Evolutionary conservation across 208 protist genomes (phyloP).

Genomic region (Tritrichomonas musculus): DNA sequence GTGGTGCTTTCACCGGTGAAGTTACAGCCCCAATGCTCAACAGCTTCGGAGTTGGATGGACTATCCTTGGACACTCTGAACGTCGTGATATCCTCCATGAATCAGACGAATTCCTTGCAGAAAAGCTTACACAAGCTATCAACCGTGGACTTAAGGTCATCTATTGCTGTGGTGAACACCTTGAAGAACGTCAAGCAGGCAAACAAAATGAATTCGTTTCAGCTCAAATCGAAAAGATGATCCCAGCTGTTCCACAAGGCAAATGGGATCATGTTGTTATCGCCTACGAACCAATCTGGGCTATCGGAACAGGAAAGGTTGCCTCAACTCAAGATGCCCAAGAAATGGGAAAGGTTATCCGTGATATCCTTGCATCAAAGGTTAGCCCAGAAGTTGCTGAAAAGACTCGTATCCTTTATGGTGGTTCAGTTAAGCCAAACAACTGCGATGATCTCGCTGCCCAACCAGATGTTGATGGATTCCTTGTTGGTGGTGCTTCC

Average conservation of each 20-base stretch:
- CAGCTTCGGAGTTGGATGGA: constrained; percentile 39
- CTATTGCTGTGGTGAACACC: constrained; percentile 41
- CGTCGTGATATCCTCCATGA: constrained; percentile 43
- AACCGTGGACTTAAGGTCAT: constrained; percentile 33
- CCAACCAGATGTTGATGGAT: constrained; percentile 46
- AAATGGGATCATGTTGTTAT: constrained; percentile 46
- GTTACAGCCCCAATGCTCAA: constrained; percentile 40
- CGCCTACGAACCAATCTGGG: constrained; percentile 53
- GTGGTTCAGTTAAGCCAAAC: constrained; percentile 44
- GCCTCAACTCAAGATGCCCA: constrained; percentile 37
- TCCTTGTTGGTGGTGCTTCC: constrained; percentile 51
- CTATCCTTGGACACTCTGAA: constrained; percentile 48
- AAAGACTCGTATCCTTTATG: constrained; percentile 47
- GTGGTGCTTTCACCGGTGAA: constrained; percentile 54
- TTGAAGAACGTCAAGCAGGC: constrained; percentile 38
- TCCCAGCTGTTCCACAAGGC: neutral
- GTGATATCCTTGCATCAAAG: constrained; percentile 11
- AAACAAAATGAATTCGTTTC: constrained; percentile 38
- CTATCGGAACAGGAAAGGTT: constrained; percentile 49
- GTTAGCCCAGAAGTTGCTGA: constrained; percentile 41
- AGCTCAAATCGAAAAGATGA: constrained; percentile 38
- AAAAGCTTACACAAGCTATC: constrained; percentile 34
- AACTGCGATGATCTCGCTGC: constrained; percentile 40
- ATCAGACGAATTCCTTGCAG: constrained; percentile 38
- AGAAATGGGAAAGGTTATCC: constrained; percentile 35